Conservation (phyloP, 345 rosid species). For the Raphanus sativus region DNA sequence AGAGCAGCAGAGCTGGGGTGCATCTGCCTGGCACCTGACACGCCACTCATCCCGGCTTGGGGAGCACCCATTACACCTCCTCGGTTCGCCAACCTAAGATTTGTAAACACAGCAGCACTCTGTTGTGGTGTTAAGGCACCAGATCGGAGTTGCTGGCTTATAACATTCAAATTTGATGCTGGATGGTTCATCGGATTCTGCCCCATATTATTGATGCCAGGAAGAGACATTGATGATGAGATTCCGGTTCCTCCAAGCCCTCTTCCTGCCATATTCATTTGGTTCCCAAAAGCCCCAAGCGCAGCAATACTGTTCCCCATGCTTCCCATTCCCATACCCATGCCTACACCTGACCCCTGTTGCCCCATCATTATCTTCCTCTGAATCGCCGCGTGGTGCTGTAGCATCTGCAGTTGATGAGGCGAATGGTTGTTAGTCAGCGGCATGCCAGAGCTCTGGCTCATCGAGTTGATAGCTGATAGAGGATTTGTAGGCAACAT, state of each 20-base stretch:
- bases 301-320: slow-evolving; percentile 60
- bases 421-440: slow-evolving; percentile 62
- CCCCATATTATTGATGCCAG: slow-evolving; percentile 60
- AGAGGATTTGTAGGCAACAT: slow-evolving; percentile 61
- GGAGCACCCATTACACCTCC: slow-evolving; percentile 49
- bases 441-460: slow-evolving; percentile 72
- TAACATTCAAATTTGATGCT: slow-evolving; percentile 47
- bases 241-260: slow-evolving; percentile 71
- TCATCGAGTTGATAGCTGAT: slow-evolving; percentile 58
- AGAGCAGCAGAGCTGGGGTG: slow-evolving; percentile 58
- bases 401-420: slow-evolving; percentile 71
- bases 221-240: slow-evolving; percentile 65
- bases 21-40: slow-evolving; percentile 70
- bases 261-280: slow-evolving; percentile 67
- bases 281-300: slow-evolving; percentile 60
- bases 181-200: slow-evolving; percentile 67
- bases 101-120: slow-evolving; percentile 34
- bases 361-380: slow-evolving; percentile 72
- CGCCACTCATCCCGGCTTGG: slow-evolving; percentile 66
- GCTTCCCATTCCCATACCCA: slow-evolving; percentile 56
- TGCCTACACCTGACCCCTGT: slow-evolving; percentile 52
- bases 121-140: slow-evolving; percentile 47
- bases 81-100: slow-evolving; percentile 37
- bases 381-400: slow-evolving; percentile 57
- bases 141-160: slow-evolving; percentile 61